Percentiles rank a stretch among this genome's conserved stretches.
These are phyloP conservation scores for Elsinoe arachidis DNA, from an alignment of 2,329 filamentous ascomycete genomes.

Conservation along the genomic window DNA sequence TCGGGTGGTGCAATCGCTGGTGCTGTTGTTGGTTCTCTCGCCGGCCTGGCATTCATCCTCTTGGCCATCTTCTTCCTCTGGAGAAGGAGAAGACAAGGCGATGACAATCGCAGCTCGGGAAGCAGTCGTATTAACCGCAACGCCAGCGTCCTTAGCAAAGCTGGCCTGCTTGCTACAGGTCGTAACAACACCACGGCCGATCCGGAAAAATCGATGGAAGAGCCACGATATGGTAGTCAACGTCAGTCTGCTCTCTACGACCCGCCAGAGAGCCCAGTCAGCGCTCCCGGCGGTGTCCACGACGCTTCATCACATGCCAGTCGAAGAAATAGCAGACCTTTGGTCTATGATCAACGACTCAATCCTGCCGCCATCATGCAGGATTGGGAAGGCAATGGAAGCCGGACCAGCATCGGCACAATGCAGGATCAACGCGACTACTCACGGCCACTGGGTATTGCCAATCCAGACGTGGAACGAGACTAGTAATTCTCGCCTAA, in stretches of 20 bases:
- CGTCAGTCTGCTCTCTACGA: slow-evolving; percentile 27
- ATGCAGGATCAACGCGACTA: slow-evolving; percentile 41
- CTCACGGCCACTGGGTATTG: slow-evolving; percentile 38
- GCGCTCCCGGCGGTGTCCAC: slow-evolving; percentile 21
- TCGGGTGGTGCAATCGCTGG: slow-evolving; percentile 39
- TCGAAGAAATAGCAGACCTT: slow-evolving; percentile 33
- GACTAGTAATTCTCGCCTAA: not conserved
- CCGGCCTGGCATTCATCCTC: slow-evolving; percentile 30
- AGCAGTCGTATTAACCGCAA: slow-evolving; percentile 27
- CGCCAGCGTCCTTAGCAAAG: slow-evolving; percentile 40
- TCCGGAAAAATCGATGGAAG: slow-evolving; percentile 19
- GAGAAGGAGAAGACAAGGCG: slow-evolving; percentile 26
- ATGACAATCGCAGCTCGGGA: slow-evolving; percentile 9
- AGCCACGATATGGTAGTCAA: slow-evolving; percentile 23
- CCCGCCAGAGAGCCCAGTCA: slow-evolving; percentile 20
- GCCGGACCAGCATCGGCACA: slow-evolving; percentile 38
- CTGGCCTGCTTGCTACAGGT: slow-evolving; percentile 33
- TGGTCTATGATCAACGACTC: slow-evolving; percentile 41
- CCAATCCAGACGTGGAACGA: slow-evolving; percentile 25
- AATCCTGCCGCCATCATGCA: slow-evolving; percentile 40
- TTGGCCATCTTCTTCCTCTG: slow-evolving; percentile 33
- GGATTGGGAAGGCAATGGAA: slow-evolving; percentile 36
- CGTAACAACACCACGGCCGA: slow-evolving; percentile 19
- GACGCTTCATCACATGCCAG: slow-evolving; percentile 9
- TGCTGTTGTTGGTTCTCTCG: slow-evolving; percentile 36